Evolutionary conservation across 129 eudicot species (phyloP).

Genomic region (Kitagawia praeruptora): DNA sequence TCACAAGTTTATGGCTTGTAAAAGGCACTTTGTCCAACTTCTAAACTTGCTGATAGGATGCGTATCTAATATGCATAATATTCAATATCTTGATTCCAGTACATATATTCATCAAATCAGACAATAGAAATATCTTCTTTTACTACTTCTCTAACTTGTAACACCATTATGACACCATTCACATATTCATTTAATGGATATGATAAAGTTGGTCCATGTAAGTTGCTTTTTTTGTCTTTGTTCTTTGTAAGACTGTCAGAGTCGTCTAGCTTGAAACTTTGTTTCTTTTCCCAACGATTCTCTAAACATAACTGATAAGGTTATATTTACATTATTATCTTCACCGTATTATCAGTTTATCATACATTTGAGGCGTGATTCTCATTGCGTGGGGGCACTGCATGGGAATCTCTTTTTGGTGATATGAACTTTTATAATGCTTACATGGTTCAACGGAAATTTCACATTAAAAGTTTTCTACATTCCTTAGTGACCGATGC

Average conservation of each 20-base stretch:
- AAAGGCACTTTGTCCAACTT: not conserved
- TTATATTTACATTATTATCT: not conserved
- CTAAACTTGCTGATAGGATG: constrained; percentile 1
- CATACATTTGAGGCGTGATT: not conserved
- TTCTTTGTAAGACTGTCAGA: not conserved
- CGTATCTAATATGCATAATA: not conserved
- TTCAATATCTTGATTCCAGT: not conserved
- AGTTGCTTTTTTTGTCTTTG: not conserved
- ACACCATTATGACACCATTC: not conserved
- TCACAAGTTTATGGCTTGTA: not conserved
- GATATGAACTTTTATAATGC: not conserved
- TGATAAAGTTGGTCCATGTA: not conserved
- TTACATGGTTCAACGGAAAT: not conserved
- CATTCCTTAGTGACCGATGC: not conserved
- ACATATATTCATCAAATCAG: not conserved
- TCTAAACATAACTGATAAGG: not conserved
- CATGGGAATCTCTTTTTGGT: not conserved
- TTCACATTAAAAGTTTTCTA: not conserved
- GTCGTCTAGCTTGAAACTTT: not conserved
- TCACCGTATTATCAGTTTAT: not conserved
- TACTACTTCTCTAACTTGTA: not conserved
- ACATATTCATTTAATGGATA: not conserved
- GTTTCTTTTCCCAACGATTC: not conserved
- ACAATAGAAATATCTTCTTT: not conserved
- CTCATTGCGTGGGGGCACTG: not conserved